Evolutionary conservation across 371 early-diverging fungal genomes (phyloP).

Genomic region (Mucor velutinosus): DNA sequence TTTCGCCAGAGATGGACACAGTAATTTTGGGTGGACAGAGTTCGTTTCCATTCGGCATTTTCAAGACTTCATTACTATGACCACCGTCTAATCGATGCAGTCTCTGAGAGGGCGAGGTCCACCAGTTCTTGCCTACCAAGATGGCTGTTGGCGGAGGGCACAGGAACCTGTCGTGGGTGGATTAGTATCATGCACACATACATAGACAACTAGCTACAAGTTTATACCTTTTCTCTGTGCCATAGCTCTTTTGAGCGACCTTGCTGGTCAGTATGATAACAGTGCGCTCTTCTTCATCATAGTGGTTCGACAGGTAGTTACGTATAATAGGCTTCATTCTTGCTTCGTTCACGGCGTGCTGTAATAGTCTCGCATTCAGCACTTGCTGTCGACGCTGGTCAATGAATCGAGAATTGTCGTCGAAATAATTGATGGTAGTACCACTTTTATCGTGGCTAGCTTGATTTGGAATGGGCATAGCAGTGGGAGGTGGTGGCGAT

Average conservation of each 20-base stretch:
- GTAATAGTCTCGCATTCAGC: slow-evolving; percentile 25
- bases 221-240: slow-evolving; percentile 69
- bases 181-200: not conserved
- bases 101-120: slow-evolving; percentile 26
- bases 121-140: slow-evolving; percentile 72
- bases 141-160: slow-evolving; percentile 83
- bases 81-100: not conserved
- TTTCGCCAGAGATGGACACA: slow-evolving; percentile 41
- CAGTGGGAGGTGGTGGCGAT: slow-evolving; percentile 1
- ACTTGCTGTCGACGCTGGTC: not conserved
- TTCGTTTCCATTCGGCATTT: slow-evolving; percentile 19
- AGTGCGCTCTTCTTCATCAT: slow-evolving; percentile 55
- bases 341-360: slow-evolving; percentile 26
- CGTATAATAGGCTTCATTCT: slow-evolving; percentile 44
- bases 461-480: not conserved
- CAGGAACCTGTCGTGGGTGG: slow-evolving; percentile 48
- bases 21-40: slow-evolving; percentile 28
- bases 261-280: slow-evolving; percentile 73
- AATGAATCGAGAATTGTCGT: not conserved
- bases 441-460: not conserved
- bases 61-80: slow-evolving; percentile 6
- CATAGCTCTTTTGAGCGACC: slow-evolving; percentile 85
- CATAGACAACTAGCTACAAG: no score
- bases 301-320: slow-evolving; percentile 30
- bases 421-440: not conserved